Evolutionary conservation across 2,329 filamentous ascomycete genomes (phyloP).

Genomic region (Colletotrichum tabaci): DNA sequence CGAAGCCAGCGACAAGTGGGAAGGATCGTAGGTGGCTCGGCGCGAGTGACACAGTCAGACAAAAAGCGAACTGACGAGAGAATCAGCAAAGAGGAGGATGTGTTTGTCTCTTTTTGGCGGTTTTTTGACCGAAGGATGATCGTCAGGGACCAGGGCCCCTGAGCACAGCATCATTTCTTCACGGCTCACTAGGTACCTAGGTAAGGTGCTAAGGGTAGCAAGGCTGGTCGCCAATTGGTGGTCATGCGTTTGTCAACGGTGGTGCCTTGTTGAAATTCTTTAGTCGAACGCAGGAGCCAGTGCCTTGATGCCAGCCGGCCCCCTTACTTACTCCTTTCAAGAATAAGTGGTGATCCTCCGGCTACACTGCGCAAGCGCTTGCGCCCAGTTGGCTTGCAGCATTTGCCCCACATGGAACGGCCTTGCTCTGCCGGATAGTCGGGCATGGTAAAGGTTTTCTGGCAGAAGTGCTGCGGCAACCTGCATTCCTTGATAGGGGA

Average conservation of each 20-base stretch:
- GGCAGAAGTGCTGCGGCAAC: conserved; percentile 1
- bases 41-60: conserved; percentile 37
- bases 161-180: conserved; percentile 37
- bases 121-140: conserved; percentile 31
- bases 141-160: conserved; percentile 21
- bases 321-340: conserved; percentile 5
- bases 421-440: conserved; percentile 17
- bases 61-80: conserved; percentile 3
- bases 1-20: not conserved
- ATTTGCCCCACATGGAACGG: conserved; percentile 18
- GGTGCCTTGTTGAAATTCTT: conserved; percentile 5
- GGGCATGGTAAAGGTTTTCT: conserved; percentile 8
- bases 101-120: conserved; percentile 23
- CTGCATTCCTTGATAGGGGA: conserved; percentile 4
- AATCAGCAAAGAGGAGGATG: conserved; percentile 16
- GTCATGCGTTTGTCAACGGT: conserved; percentile 22
- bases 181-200: conserved; percentile 2
- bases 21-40: conserved; percentile 20
- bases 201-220: conserved; percentile 3
- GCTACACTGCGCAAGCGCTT: conserved; percentile 21
- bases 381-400: conserved; percentile 25
- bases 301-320: conserved; percentile 25
- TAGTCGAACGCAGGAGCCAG: conserved; percentile 29
- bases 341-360: conserved; percentile 12
- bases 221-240: not conserved